Conservation (phyloP, 2,329 filamentous ascomycete genomes). For the Hypoxylon sp. region DNA sequence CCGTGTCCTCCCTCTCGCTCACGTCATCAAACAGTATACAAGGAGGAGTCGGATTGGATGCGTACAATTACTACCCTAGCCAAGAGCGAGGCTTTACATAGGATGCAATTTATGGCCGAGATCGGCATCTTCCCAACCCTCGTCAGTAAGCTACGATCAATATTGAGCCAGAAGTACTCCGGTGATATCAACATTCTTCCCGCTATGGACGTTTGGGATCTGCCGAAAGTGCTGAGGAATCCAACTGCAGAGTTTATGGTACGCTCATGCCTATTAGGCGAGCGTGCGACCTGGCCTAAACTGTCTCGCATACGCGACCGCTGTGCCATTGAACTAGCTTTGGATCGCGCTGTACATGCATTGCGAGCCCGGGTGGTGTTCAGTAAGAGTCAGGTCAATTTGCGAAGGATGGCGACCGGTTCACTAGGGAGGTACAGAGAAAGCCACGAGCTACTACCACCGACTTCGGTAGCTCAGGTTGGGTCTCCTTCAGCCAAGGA, state of each 20-base stretch:
- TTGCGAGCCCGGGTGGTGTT: conserved; percentile 78
- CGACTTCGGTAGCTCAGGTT: conserved; percentile 30
- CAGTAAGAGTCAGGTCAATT: conserved; percentile 72
- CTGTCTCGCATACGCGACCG: conserved; percentile 87
- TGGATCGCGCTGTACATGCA: conserved; percentile 80
- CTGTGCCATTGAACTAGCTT: conserved; percentile 87
- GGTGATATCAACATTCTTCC: conserved; percentile 96
- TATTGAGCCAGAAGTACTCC: conserved; percentile 91
- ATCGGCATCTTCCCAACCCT: conserved; percentile 84
- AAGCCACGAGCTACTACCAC: conserved; percentile 40
- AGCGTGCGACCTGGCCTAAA: conserved; percentile 92
- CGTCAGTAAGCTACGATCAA: conserved; percentile 81
- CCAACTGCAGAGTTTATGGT: conserved; percentile 90
- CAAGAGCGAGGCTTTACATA: conserved; percentile 83
- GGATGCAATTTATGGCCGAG: conserved; percentile 84
- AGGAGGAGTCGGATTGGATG: conserved; percentile 69
- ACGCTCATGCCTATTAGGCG: conserved; percentile 79
- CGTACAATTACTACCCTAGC: conserved; percentile 78
- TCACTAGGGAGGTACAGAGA: conserved; percentile 47
- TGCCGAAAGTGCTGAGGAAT: conserved; percentile 84
- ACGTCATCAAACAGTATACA: conserved; percentile 51
- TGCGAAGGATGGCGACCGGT: conserved; percentile 62
- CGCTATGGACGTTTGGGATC: conserved; percentile 78
- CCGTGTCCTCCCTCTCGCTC: conserved; percentile 55
- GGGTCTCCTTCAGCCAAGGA: conserved; percentile 46